phyloP scores from a whole-genome alignment of 1,139 yeast species.

The Yamadazyma spencermartinsiae region DNA sequence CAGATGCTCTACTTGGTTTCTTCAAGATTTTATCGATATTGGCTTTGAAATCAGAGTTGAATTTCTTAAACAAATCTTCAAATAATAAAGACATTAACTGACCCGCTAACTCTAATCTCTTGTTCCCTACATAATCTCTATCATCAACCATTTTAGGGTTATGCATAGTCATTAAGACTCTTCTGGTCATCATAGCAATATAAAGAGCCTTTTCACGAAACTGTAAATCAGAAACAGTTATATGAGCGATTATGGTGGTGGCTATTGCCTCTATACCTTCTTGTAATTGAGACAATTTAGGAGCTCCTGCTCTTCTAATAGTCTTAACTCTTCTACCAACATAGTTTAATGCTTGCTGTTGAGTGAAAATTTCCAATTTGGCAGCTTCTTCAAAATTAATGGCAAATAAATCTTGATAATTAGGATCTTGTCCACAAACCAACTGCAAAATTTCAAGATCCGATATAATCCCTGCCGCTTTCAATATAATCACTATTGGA shows the following conservation, averaged over 20 bases:
- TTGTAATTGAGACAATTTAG: conserved; percentile 76
- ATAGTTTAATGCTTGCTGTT: conserved; percentile 89
- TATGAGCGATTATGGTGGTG: conserved; percentile 93
- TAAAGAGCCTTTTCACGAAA: conserved; percentile 93
- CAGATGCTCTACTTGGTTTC: conserved; percentile 92
- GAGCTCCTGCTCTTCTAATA: conserved; percentile 80
- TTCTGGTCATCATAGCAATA: conserved; percentile 93
- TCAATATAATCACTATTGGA: conserved; percentile 88
- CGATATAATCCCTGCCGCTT: conserved; percentile 93
- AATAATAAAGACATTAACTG: conserved; percentile 91
- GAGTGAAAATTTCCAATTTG: conserved; percentile 81
- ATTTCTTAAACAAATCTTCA: conserved; percentile 95
- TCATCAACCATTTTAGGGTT: conserved; percentile 96
- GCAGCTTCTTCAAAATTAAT: conserved; percentile 95
- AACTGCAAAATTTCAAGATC: conserved; percentile 92
- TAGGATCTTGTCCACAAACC: conserved; percentile 87
- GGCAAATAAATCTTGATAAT: conserved; percentile 88
- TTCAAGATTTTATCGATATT: conserved; percentile 90
- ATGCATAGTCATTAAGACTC: conserved; percentile 94
- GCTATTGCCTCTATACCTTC: conserved; percentile 98
- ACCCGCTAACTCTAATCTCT: conserved; percentile 95
- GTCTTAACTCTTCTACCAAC: conserved; percentile 92
- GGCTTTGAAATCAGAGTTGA: conserved; percentile 90
- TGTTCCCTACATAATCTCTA: conserved; percentile 97
- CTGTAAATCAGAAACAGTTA: conserved; percentile 81